A percentile compares a stretch with the other conserved stretches of the same genome.
Evolutionary conservation across 2,329 filamentous ascomycete genomes (phyloP).

Genomic region (Myotisia sp.): DNA sequence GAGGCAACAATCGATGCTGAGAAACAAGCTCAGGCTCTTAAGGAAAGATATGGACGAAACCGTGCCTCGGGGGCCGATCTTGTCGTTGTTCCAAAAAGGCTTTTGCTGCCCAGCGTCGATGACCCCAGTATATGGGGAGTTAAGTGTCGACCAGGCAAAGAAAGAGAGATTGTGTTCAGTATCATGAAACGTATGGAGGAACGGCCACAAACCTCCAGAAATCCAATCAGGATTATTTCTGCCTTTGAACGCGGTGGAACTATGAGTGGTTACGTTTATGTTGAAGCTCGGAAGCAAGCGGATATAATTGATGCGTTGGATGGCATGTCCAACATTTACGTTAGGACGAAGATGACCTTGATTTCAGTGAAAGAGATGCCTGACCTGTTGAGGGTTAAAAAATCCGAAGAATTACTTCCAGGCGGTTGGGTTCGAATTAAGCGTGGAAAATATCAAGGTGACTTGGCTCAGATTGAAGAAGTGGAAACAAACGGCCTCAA

Average conservation of each 20-base stretch:
- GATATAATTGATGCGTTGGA: conserved; percentile 75
- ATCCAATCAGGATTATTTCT: conserved; percentile 70
- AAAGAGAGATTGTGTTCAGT: conserved; percentile 74
- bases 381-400: conserved; percentile 78
- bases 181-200: conserved; percentile 85
- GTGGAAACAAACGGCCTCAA: conserved; percentile 88
- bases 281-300: conserved; percentile 75
- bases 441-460: conserved; percentile 67
- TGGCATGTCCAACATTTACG: conserved; percentile 77
- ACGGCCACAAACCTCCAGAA: conserved; percentile 53
- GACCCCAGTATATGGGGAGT: conserved; percentile 95
- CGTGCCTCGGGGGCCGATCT: conserved; percentile 54
- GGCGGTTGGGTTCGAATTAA: conserved; percentile 87
- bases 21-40: conserved; percentile 74
- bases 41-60: conserved; percentile 75
- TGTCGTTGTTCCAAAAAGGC: conserved; percentile 64
- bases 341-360: conserved; percentile 69
- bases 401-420: conserved; percentile 69
- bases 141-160: conserved; percentile 86
- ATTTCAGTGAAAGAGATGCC: conserved; percentile 97
- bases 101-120: conserved; percentile 82
- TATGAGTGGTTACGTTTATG: conserved; percentile 91
- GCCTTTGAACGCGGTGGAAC: conserved; percentile 79
- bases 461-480: conserved; percentile 82
- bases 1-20: conserved; percentile 83